A percentile compares a stretch with the other conserved stretches of the same genome.
phyloP scores from a whole-genome alignment of 768 basidiomycete genomes.

The Phanerochaete sordida region DNA sequence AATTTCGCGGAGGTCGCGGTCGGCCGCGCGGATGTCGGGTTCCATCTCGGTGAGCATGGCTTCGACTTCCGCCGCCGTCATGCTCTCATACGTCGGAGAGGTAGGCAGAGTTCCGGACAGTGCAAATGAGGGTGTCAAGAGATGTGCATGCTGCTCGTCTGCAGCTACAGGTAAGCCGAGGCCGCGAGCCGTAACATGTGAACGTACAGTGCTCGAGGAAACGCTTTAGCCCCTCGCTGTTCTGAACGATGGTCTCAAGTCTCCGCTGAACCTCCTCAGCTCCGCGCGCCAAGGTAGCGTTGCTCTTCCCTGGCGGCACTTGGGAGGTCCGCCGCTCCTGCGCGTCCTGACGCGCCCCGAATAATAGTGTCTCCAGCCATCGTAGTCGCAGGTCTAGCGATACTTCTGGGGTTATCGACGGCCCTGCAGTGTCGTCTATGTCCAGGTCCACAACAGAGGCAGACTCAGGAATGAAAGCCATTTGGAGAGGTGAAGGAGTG shows the following conservation, averaged over 20 bases:
- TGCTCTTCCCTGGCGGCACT: slow-evolving; percentile 36
- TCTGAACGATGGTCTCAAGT: slow-evolving; percentile 54
- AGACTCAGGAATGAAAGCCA: slow-evolving; percentile 16
- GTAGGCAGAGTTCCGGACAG: slow-evolving; percentile 58
- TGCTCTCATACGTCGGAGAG: slow-evolving; percentile 50
- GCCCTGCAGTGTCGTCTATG: slow-evolving; percentile 16
- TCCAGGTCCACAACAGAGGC: neutral
- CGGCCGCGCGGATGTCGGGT: slow-evolving; percentile 77
- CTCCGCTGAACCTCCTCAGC: slow-evolving; percentile 59
- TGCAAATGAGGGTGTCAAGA: slow-evolving; percentile 73
- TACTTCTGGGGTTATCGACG: slow-evolving; percentile 56
- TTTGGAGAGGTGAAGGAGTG: slow-evolving; percentile 11
- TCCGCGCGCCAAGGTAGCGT: slow-evolving; percentile 54
- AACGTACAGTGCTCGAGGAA: slow-evolving; percentile 74
- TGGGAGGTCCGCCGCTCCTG: slow-evolving; percentile 8
- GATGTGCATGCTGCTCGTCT: slow-evolving; percentile 78
- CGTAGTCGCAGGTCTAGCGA: slow-evolving; percentile 73
- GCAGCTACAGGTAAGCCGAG: neutral
- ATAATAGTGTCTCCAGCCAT: slow-evolving; percentile 76
- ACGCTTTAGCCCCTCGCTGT: slow-evolving; percentile 66
- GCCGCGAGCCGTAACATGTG: neutral
- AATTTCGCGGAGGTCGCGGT: slow-evolving; percentile 79
- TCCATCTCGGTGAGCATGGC: slow-evolving; percentile 78
- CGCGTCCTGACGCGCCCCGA: slow-evolving; percentile 56
- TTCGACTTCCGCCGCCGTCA: slow-evolving; percentile 67